Percentiles rank a stretch among this genome's conserved stretches.
Conservation (phyloP, 148 eudicot species). For the Bassia scoparia region DNA sequence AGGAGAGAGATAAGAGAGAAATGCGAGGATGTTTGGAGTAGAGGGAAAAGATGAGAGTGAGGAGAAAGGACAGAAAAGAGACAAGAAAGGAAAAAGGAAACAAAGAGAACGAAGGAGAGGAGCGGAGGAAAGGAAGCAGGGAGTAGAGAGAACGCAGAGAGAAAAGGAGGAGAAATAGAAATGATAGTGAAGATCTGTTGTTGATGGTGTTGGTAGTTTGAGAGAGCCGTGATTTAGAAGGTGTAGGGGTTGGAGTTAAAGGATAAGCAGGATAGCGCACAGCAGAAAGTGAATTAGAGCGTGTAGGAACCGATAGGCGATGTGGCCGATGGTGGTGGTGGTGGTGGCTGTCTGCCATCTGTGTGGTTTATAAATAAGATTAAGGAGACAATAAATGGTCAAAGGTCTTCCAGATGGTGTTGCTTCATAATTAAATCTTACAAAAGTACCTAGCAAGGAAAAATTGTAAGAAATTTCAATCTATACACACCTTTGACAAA, state of each 20-base stretch:
- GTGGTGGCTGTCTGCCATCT: slow-evolving; percentile 41
- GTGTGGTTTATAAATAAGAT: not conserved
- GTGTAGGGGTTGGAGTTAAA: slow-evolving; percentile 57
- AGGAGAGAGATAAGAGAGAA: slow-evolving; percentile 40
- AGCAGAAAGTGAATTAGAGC: slow-evolving; percentile 33
- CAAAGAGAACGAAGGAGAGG: slow-evolving; percentile 77
- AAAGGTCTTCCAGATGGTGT: not conserved
- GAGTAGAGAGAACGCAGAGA: slow-evolving; percentile 74
- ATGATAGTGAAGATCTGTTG: slow-evolving; percentile 47
- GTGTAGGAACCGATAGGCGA: slow-evolving; percentile 49
- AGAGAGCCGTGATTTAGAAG: slow-evolving; percentile 49
- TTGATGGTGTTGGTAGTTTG: slow-evolving; percentile 30
- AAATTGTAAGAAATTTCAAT: not conserved
- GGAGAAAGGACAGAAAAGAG: slow-evolving; percentile 58
- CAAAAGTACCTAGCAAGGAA: slow-evolving; percentile 16
- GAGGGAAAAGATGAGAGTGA: slow-evolving; percentile 36
- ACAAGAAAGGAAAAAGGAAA: slow-evolving; percentile 90
- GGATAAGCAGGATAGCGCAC: slow-evolving; percentile 39
- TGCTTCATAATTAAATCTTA: slow-evolving; percentile 3
- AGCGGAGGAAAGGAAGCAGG: slow-evolving; percentile 67
- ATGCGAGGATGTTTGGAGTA: slow-evolving; percentile 28
- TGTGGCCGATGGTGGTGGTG: slow-evolving; percentile 48
- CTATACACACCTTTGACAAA: no score
- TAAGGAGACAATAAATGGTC: not conserved
- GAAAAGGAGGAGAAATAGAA: slow-evolving; percentile 68